Conservation (phyloP, 1,284 basidiomycete species). For the Xanthoconium separans region DNA sequence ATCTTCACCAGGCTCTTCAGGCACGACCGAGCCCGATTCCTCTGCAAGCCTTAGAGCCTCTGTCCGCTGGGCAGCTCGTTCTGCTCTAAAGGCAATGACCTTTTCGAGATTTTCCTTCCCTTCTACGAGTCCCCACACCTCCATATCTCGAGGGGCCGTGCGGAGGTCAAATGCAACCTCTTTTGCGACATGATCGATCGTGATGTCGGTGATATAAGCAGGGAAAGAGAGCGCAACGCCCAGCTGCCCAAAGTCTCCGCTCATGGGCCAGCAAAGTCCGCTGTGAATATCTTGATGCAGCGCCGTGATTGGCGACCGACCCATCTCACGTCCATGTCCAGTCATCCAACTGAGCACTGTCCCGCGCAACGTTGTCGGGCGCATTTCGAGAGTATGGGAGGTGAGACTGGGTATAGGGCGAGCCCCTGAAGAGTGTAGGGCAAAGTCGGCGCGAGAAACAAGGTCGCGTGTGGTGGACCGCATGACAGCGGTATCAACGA, state of each 20-base stretch:
- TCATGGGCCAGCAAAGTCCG: conserved; percentile 94
- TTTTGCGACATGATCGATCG: conserved; percentile 84
- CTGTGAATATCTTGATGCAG: conserved; percentile 79
- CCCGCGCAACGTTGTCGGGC: conserved; percentile 43
- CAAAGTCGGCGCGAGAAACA: conserved; percentile 83
- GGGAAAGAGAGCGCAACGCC: conserved; percentile 77
- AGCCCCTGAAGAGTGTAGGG: conserved; percentile 81
- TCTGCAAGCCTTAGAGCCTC: conserved; percentile 38
- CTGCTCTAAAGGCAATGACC: conserved; percentile 48
- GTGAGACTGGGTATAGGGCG: conserved; percentile 81
- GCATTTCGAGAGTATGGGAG: conserved; percentile 70
- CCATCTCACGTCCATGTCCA: conserved; percentile 62
- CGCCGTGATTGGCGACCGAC: conserved; percentile 80
- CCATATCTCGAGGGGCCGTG: conserved; percentile 83
- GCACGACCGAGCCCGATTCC: conserved; percentile 36
- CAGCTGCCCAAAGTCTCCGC: conserved; percentile 73
- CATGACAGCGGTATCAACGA: conserved; percentile 74
- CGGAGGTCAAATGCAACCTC: conserved; percentile 78
- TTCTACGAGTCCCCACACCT: conserved; percentile 87
- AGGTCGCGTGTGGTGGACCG: conserved; percentile 69
- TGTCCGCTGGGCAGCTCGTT: conserved; percentile 36
- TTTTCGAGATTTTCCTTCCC: conserved; percentile 68
- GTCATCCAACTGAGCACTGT: conserved; percentile 55
- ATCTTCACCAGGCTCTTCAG: conserved; percentile 37
- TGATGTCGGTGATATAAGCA: conserved; percentile 72